Evolutionary conservation across 768 basidiomycete species (phyloP).

Genomic region (Auricularia auricula-judae): DNA sequence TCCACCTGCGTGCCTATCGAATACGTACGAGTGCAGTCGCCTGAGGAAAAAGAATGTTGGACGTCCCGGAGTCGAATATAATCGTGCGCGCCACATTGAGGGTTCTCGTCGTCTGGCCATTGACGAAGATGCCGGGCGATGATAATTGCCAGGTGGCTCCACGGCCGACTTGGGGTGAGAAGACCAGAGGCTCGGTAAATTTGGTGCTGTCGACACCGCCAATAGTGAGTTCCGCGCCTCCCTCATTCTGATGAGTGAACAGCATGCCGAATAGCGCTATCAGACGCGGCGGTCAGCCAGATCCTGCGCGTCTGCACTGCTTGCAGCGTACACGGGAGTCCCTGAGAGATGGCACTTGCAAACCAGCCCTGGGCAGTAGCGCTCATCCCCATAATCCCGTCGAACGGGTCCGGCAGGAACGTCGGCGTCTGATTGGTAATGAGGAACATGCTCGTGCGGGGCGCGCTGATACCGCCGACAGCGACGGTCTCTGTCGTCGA

Average conservation of each 20-base stretch:
- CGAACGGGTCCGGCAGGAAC: constrained; percentile 45
- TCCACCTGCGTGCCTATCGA: neutral
- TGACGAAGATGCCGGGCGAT: constrained; percentile 38
- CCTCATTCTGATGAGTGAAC: constrained; percentile 35
- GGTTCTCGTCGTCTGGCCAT: constrained; percentile 36
- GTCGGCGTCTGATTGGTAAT: constrained; percentile 43
- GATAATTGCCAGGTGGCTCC: constrained; percentile 30
- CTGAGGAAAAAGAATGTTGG: constrained; percentile 41
- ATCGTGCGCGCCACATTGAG: constrained; percentile 31
- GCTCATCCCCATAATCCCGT: constrained; percentile 44
- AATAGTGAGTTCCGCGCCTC: constrained; percentile 41
- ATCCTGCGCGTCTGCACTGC: neutral
- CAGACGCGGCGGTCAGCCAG: neutral
- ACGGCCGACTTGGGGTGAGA: constrained; percentile 2
- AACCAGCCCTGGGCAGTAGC: constrained; percentile 41
- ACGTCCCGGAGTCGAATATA: constrained; percentile 50
- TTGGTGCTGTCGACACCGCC: constrained; percentile 43
- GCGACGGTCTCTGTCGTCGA: constrained; percentile 38
- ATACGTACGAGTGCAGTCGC: constrained; percentile 31
- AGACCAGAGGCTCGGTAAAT: constrained; percentile 28
- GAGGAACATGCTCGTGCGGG: constrained; percentile 31
- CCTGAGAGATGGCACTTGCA: constrained; percentile 32
- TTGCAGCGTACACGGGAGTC: constrained; percentile 34
- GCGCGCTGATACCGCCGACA: constrained; percentile 32
- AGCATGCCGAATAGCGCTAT: constrained; percentile 41